Base-by-base conservation (phyloP, 1,284 basidiomycete species). In the Omphalotus olearius region DNA sequence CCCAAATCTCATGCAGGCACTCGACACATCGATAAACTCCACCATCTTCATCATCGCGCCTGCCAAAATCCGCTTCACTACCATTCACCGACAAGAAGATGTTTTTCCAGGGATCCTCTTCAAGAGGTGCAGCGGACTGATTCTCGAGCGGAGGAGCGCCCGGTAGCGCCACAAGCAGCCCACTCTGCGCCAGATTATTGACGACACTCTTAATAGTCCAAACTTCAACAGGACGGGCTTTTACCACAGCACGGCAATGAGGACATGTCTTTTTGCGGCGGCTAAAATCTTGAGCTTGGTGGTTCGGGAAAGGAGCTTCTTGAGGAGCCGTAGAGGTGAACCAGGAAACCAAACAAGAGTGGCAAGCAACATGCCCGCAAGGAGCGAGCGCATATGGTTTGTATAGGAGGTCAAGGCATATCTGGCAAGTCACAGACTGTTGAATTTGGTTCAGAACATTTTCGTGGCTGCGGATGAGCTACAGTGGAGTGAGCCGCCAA, bases 1-100 rank as follows among this genome's bases (percentile, higher is more conserved):
- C 77, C 76, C 75, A 81, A 53, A 91, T 83, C 66, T 91, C 88
- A 61, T 90, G 81, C 71, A 80, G 74, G 59, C 88, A 90, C 38
- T 83, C 80, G 10, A 81, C 61, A 61, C 88, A 91, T n/a, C 88
- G 76, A 58, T 79, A 84, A 6, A 90, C 75, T 0, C 80, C 82
- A 6, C 78, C 82, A 55, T 90, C 87, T 58, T 87, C 84, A 10
- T 69, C 72, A 59, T 91, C 88, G 47, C 75, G 76, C 67, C 83
- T 76, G 0, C 86, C 86, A 58, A 81, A 64, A 7, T 72, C 66
- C 53, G 64, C 70, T 11, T 40, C 46, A 47, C 44, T 26, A 37
- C n/a, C 9, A 45, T 28, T 17, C 20, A 26, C 58, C 54, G 39
- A 62, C 48, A 62, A 69, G 64, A 88, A 88, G 11, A 88, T 77